Base-by-base conservation (phyloP, 2,329 filamentous ascomycete genomes). In the Talaromyces islandicus region DNA sequence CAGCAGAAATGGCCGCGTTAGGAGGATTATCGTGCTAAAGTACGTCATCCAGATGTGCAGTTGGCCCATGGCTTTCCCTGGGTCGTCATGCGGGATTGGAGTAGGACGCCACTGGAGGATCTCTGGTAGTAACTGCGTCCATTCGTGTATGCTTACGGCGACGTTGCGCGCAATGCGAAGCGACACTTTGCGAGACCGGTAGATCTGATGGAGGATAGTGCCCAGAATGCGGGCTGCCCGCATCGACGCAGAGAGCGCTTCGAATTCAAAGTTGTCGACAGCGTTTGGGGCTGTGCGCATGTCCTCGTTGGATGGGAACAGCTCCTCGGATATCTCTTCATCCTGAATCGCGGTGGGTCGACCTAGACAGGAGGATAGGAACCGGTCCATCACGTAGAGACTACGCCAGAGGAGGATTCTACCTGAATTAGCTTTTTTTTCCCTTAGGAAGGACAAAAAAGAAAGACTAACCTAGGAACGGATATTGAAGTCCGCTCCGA, bases 331-430 rank as follows among this genome's bases (percentile, higher is more conserved):
- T 68, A 85, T 88, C 61, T 88, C 85, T 19, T 84, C 81, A 62
- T 88, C 83, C 5, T 80, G 80, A 54, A 89, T 88, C 7, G 83
- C 81, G 1, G 80, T 80, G 0, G 86, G 86, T 10, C 85, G 80
- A 5, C 87, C 87, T 1, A 89, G 74, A 1, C 84, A 85, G 25
- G 84, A 82, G 1, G 86, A 82, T 1, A 88, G 75, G 56, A 88
- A 85, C 17, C 83, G 79, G 66, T 89, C 87, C 7, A 89, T 77
- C 14, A 89, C 77, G 61, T 87, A 88, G 0, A 89, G 71, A 11
- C 84, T 86, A 59, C 82, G 81, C 86, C 85, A 89, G 3, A 88
- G 70, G 54, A 84, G 87, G 35, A 60, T 62, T 35, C 64, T 66
- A 57, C n/a, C 35, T 17, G 17, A 43, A 30, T 54, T n/a, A 57